Base-by-base conservation (phyloP, 441 rosid species). In the Populus trichocarpa region DNA sequence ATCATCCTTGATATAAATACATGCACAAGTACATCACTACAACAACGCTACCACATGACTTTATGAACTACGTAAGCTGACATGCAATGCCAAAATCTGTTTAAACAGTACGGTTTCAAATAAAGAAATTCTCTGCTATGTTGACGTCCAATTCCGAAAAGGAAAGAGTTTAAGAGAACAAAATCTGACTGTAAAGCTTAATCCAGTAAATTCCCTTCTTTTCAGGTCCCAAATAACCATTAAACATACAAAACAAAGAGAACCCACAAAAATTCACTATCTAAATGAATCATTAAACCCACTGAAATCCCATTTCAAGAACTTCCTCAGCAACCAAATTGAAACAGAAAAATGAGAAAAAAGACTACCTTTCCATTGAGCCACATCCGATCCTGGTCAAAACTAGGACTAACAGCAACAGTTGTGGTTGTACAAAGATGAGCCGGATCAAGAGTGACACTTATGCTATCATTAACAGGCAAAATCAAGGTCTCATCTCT, bases 361-460 rank as follows among this genome's bases (percentile, higher is more conserved):
- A 67, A n/a, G 67, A 64, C 36, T 81, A 95, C 98, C 96, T 96
- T 90, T 80, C 96, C 98, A 75, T 96, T 96, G 79, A 96, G 99
- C 98, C 99, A 96, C 99, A 94, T 94, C 74, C 91, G 94, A 83
- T 96, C 99, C 69, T 87, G 89, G 40, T 84, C 79, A 81, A 96
- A 96, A 70, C 80, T 20, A 18, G 98, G 98, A 85, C 97, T 90
- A 66, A 92, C 97, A 59, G 99, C 90, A 59, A 91, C 99, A 33
- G 99, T 94, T 20, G 99, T 94, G 75, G 97, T 88, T 40, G 99
- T 94, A 73, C 96, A 96, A 50, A 96, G 93, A 78, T 94, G 99
- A 73, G 83, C 83, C 11, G 99, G 99, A 90, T 96, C 98, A 36
- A 96, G 87, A 35, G 99, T 96, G n/a, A 91, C 94, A 80, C 98